phyloP scores from a whole-genome alignment of 139 green algal genomes.

The Picochlorum sp. region DNA sequence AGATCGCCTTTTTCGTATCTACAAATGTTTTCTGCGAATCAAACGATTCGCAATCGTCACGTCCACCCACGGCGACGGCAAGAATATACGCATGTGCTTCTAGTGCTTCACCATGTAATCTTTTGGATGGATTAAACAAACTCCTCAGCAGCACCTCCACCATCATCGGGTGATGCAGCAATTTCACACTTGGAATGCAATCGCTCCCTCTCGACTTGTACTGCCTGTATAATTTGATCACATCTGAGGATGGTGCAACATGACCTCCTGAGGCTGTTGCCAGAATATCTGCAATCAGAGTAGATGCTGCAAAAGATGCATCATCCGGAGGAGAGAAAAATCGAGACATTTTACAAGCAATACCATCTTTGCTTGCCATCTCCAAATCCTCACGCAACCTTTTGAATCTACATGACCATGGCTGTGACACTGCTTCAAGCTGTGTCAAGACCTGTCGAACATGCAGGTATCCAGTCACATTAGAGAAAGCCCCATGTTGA shows the following conservation, averaged over 20 bases:
- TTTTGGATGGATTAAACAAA: slow-evolving; percentile 18
- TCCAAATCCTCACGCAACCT: slow-evolving; percentile 47
- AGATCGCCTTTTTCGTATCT: not conserved
- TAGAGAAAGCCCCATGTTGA: slow-evolving; percentile 8
- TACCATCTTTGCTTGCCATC: slow-evolving; percentile 15
- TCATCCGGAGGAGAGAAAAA: slow-evolving; percentile 14
- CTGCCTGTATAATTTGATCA: slow-evolving; percentile 23
- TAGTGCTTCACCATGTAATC: slow-evolving; percentile 16
- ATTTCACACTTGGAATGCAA: slow-evolving; percentile 2
- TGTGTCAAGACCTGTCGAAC: slow-evolving; percentile 37
- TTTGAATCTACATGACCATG: slow-evolving; percentile 32
- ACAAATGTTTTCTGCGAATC: not conserved
- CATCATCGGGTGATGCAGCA: slow-evolving; percentile 33
- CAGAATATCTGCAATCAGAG: slow-evolving; percentile 13
- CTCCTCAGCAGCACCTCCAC: slow-evolving; percentile 27
- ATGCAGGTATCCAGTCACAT: slow-evolving; percentile 63
- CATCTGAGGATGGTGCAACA: slow-evolving; percentile 10
- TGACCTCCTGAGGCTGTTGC: slow-evolving; percentile 5
- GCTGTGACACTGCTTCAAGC: not conserved
- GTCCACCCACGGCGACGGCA: slow-evolving; percentile 23
- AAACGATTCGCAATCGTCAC: slow-evolving; percentile 11
- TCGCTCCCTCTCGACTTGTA: slow-evolving; percentile 18
- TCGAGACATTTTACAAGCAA: slow-evolving; percentile 34
- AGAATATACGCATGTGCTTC: slow-evolving; percentile 19
- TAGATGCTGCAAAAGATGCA: slow-evolving; percentile 11